These are phyloP conservation scores for Brassica nigra DNA, from an alignment of 345 rosid genomes.

Conservation along the genomic window DNA sequence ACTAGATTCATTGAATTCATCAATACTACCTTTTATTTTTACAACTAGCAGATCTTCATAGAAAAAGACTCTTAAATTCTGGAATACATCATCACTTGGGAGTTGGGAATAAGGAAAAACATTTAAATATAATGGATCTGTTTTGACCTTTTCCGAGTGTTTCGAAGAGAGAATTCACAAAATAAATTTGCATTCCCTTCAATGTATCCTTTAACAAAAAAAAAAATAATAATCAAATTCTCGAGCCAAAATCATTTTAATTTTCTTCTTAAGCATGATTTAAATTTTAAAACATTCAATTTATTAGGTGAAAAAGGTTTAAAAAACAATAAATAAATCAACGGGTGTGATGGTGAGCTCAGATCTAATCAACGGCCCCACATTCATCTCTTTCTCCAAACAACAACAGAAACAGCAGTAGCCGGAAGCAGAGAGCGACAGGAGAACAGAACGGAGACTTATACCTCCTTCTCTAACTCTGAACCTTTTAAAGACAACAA, in stretches of 20 bases:
- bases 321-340: slow-evolving; percentile 43
- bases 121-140: neutral
- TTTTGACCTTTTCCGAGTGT: slow-evolving; percentile 19
- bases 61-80: neutral
- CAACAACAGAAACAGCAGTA: slow-evolving; percentile 44
- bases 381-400: slow-evolving; percentile 36
- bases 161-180: slow-evolving; percentile 9
- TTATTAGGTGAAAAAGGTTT: neutral
- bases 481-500: neutral
- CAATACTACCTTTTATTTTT: neutral
- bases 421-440: slow-evolving; percentile 26
- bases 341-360: slow-evolving; percentile 67
- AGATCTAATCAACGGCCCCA: slow-evolving; percentile 65
- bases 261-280: neutral
- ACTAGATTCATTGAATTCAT: neutral
- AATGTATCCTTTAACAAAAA: neutral
- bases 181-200: neutral
- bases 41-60: neutral
- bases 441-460: slow-evolving; percentile 44
- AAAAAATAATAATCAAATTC: neutral
- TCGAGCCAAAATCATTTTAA: neutral
- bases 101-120: slow-evolving; percentile 8
- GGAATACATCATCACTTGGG: neutral
- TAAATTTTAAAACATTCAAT: neutral
- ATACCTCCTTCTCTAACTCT: slow-evolving; percentile 42